These are phyloP conservation scores for Phytophthora cactorum DNA, from an alignment of 352 stramenopile genomes.

Conservation along the genomic window DNA sequence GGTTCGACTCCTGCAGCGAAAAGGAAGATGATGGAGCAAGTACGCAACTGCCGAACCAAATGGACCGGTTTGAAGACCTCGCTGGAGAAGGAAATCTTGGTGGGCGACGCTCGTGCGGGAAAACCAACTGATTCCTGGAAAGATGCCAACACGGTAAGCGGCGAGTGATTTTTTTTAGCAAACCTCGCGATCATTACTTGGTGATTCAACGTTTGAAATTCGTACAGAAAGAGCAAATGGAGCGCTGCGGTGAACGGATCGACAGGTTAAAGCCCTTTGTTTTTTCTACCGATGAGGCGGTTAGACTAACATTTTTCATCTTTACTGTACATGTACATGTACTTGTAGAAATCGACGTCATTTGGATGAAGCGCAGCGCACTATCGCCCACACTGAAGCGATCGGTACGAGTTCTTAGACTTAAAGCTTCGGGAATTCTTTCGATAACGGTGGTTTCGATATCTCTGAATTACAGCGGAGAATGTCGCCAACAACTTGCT, in stretches of 20 bases:
- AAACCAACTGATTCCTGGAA: conserved; percentile 27
- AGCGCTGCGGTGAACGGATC: conserved; percentile 46
- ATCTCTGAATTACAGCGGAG: conserved; percentile 37
- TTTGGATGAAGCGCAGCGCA: conserved; percentile 73
- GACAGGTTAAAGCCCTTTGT: conserved; percentile 37
- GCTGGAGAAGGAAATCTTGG: conserved; percentile 66
- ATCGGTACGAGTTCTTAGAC: conserved; percentile 47
- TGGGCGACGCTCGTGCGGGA: conserved; percentile 46
- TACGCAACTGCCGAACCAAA: conserved; percentile 56
- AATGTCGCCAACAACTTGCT: conserved; percentile 78
- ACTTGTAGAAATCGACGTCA: conserved; percentile 67
- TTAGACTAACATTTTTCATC: background rate
- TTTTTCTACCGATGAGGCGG: background rate
- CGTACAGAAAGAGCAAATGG: conserved; percentile 52
- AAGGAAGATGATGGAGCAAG: conserved; percentile 55
- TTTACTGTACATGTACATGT: background rate
- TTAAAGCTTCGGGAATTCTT: background rate
- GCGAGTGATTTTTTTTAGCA: background rate
- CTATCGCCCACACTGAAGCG: conserved; percentile 71
- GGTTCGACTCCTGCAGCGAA: conserved; percentile 34
- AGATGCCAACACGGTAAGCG: conserved; percentile 30
- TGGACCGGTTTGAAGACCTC: conserved; percentile 51
- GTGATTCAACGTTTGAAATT: background rate
- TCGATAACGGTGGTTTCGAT: conserved; percentile 1
- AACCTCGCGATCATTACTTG: too few relatives aligned